Evolutionary conservation across 805 yeast species (phyloP), one percentile per base, ranked within the genome.

Genomic region (Metahyphopichia silvanorum): DNA sequence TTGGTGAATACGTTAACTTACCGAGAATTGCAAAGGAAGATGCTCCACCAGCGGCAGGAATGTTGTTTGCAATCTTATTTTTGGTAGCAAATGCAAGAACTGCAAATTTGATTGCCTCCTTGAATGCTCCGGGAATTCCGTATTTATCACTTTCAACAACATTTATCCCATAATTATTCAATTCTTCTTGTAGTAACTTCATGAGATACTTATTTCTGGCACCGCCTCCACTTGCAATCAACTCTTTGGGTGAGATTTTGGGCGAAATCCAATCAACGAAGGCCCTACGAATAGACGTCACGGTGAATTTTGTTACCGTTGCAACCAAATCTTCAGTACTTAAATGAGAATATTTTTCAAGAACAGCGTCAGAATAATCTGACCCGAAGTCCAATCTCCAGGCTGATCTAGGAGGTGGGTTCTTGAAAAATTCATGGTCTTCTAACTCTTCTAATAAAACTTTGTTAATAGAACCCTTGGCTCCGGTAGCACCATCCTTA

Each of bases 361-460:
- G 13, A 30, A 25, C 16, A 9, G 53, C 50, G 29, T 35, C 36
- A 8, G 39, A 25, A 27, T 51, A n/a, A n/a, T n/a, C n/a, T n/a
- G n/a, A 55, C 3, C 55, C 49, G 37, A 51, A 51, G 16, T 47
- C 31, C 31, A 50, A 55, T 26, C 57, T 34, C 3, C 57, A 55
- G 5, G 57, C 50, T 1, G 57, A 49, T 29, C 49, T 51, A 4
- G 57, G 57, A 16, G 48, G 51, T 10, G 16, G 17, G 12, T 31
- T 21, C 8, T 34, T 12, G 32, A 51, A 51, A 37, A 49, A 51
- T 11, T 34, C 34, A 15, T 45, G 39, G 2, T 32, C 12, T 16
- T 49, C 35, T 32, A 27, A 50, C 21, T 42, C 43, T 18, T 45
- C 47, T 1, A 51, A 56, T 8, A 46, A 31, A 8, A 29, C 39